Conservation (phyloP, 495 filamentous ascomycete genomes). For the Lentithecium fluviatile region DNA sequence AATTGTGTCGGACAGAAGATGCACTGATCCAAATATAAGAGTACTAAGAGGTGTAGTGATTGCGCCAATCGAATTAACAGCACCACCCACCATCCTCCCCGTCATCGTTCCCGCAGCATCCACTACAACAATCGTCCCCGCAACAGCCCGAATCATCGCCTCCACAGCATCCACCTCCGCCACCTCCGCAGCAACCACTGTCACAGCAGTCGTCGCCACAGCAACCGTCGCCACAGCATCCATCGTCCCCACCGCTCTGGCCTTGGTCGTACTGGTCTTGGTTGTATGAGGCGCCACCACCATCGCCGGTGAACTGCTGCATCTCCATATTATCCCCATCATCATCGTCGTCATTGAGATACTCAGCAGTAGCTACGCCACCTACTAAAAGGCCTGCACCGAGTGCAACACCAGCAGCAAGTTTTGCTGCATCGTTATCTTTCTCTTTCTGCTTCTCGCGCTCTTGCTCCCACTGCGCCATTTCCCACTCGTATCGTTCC, state of each 20-base stretch:
- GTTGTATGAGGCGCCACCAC: background rate
- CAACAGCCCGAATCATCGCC: background rate
- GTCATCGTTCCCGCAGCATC: background rate
- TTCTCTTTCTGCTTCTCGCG: background rate
- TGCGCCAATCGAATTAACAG: too few species aligned
- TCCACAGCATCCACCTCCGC: too few species aligned
- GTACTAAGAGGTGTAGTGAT: too few species aligned
- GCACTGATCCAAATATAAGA: too few species aligned
- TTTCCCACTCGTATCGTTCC: background rate
- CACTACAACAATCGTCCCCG: background rate
- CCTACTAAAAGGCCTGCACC: background rate
- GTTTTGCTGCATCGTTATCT: background rate
- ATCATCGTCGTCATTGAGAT: background rate
- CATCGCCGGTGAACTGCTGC: background rate
- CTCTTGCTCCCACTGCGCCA: background rate
- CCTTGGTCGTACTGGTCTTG: background rate
- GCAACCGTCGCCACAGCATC: background rate
- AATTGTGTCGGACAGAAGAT: too few species aligned
- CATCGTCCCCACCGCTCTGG: background rate
- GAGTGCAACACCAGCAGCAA: background rate
- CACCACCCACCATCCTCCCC: background rate
- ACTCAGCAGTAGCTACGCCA: background rate
- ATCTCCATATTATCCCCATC: background rate
- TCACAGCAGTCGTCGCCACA: background rate
- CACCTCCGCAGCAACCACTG: background rate